Evolutionary conservation across 306 rosid species (phyloP).

Genomic region (Adenanthera pavonina): DNA sequence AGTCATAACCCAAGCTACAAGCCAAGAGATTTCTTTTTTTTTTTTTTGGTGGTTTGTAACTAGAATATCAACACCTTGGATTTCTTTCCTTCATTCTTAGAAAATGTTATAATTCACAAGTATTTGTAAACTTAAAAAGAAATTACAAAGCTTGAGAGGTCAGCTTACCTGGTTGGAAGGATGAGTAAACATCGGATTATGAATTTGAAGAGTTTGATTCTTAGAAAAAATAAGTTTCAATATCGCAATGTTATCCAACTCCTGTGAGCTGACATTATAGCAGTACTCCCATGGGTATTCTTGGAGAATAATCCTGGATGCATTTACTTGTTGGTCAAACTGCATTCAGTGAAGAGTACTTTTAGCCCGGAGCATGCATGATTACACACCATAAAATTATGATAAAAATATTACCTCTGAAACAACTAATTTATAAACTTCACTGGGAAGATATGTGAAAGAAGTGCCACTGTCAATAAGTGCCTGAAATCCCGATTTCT

Average conservation of each 20-base stretch:
- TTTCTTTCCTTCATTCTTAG: neutral
- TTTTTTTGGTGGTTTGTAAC: too few species aligned
- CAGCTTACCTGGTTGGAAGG: slow-evolving; percentile 41
- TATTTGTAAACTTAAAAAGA: neutral
- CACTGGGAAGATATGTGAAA: slow-evolving; percentile 65
- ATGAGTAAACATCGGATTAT: slow-evolving; percentile 43
- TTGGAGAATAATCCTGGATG: slow-evolving; percentile 44
- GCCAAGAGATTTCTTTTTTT: neutral
- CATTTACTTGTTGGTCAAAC: slow-evolving; percentile 65
- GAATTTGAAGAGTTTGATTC: slow-evolving; percentile 58
- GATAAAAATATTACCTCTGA: slow-evolving; percentile 48
- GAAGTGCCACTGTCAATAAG: slow-evolving; percentile 63
- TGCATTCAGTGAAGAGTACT: slow-evolving; percentile 39
- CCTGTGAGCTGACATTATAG: slow-evolving; percentile 54
- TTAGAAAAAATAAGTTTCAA: slow-evolving; percentile 48
- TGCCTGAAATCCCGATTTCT: slow-evolving; percentile 51
- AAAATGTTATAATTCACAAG: slow-evolving; percentile 1
- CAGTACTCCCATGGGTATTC: slow-evolving; percentile 57
- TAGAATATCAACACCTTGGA: too few species aligned
- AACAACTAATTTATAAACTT: slow-evolving; percentile 48
- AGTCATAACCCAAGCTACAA: slow-evolving; percentile 1
- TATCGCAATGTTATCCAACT: slow-evolving; percentile 47
- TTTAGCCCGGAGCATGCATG: slow-evolving; percentile 28
- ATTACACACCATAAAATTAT: slow-evolving; percentile 16
- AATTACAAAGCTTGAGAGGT: slow-evolving; percentile 2